These are phyloP conservation scores for Phlyctochytrium planicorne DNA, from an alignment of 192 early-diverging fungal species.

Conservation along the genomic window DNA sequence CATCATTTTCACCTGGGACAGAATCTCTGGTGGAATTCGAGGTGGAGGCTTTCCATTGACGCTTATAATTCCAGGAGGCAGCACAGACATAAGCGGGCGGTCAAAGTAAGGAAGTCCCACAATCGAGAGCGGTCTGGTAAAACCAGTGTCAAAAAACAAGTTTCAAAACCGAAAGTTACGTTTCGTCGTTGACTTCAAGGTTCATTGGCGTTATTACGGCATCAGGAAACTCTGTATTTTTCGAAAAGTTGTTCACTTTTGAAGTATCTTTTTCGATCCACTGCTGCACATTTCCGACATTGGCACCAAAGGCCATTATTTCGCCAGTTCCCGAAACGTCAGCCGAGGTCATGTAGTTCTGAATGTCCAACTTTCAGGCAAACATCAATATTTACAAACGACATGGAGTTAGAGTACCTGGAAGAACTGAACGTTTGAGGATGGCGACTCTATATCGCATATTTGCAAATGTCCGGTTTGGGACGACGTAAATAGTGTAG, in stretches of 20 bases:
- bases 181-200: constrained; percentile 53
- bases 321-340: constrained; percentile 79
- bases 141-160: not conserved
- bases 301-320: constrained; percentile 74
- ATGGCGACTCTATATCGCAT: constrained; percentile 55
- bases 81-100: constrained; percentile 72
- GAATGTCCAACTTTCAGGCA: constrained; percentile 21
- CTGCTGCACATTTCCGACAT: constrained; percentile 71
- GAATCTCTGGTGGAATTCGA: constrained; percentile 71
- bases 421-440: constrained; percentile 25
- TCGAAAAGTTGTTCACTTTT: constrained; percentile 65
- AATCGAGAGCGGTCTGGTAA: constrained; percentile 61
- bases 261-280: constrained; percentile 72
- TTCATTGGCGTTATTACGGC: constrained; percentile 40
- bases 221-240: constrained; percentile 53
- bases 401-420: constrained; percentile 30
- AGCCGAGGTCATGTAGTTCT: constrained; percentile 63
- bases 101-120: constrained; percentile 79
- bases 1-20: constrained; percentile 80
- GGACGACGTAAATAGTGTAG: constrained; percentile 63
- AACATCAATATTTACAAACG: not conserved
- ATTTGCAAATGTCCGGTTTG: constrained; percentile 71
- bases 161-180: constrained; percentile 29
- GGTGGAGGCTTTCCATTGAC: constrained; percentile 73
- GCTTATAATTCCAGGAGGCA: constrained; percentile 65